Percentiles rank a stretch among this genome's conserved stretches.
Conservation (phyloP, 108 stramenopile species). For the Conticribra weissflogii region DNA sequence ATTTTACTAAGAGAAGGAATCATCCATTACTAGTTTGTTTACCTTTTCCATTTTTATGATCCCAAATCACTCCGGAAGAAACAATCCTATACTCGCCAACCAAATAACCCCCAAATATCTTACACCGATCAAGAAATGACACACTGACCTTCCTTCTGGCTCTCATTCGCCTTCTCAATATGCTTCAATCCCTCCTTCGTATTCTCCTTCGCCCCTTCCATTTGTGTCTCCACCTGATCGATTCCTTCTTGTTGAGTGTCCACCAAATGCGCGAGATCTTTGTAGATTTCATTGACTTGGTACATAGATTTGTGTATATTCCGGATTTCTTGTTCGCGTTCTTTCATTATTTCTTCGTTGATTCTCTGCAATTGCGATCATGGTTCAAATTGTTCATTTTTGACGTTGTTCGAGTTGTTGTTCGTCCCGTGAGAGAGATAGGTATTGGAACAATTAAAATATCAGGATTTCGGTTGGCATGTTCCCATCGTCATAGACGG, state of each 20-base stretch:
- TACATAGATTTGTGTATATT: conserved; percentile 89
- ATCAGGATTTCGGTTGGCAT: too few relatives aligned
- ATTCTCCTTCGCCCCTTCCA: conserved; percentile 79
- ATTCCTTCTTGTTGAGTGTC: conserved; percentile 86
- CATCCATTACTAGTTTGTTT: too few relatives aligned
- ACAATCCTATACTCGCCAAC: too few relatives aligned
- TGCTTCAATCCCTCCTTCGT: conserved; percentile 83
- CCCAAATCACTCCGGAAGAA: too few relatives aligned
- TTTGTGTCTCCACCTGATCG: conserved; percentile 84
- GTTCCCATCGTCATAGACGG: too few relatives aligned
- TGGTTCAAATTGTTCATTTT: too few relatives aligned
- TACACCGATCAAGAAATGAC: conserved; percentile 54
- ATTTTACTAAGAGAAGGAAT: too few relatives aligned
- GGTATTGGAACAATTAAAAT: too few relatives aligned
- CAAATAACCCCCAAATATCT: too few relatives aligned
- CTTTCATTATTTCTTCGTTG: conserved; percentile 85
- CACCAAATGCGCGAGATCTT: conserved; percentile 87
- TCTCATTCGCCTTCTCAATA: conserved; percentile 84
- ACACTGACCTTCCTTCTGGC: conserved; percentile 38
- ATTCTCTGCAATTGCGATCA: conserved; percentile 64
- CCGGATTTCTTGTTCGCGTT: conserved; percentile 88
- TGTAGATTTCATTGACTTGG: conserved; percentile 92
- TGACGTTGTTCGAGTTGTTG: too few relatives aligned
- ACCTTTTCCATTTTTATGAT: too few relatives aligned
- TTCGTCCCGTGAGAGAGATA: too few relatives aligned